Evolutionary conservation across 129 eudicot species (phyloP).

Genomic region (Sambucus nigra): DNA sequence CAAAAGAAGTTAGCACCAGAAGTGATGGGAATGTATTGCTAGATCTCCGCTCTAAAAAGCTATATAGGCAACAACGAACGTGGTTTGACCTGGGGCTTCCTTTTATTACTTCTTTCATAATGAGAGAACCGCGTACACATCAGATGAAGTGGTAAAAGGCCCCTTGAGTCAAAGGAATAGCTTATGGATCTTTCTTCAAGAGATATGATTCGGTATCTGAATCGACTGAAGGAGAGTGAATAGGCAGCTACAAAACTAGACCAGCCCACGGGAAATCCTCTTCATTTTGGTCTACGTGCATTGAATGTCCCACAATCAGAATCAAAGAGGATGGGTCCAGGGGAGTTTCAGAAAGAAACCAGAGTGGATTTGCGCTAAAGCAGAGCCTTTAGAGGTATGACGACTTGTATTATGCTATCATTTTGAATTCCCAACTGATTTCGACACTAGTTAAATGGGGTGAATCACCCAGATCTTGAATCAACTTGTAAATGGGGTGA

Average conservation of each 20-base stretch:
- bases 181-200: too few species aligned
- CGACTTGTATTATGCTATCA: neutral
- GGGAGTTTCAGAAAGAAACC: neutral
- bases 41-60: neutral
- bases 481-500: neutral
- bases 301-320: too few species aligned
- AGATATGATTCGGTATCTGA: too few species aligned
- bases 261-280: too few species aligned
- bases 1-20: neutral
- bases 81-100: neutral
- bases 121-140: neutral
- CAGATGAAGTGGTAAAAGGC: too few species aligned
- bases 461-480: slow-evolving; percentile 6
- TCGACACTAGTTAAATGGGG: slow-evolving; percentile 4
- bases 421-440: neutral
- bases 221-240: too few species aligned
- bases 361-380: slow-evolving; percentile 1
- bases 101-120: slow-evolving; percentile 1
- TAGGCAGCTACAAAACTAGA: too few species aligned
- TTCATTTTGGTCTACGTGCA: too few species aligned
- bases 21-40: neutral
- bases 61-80: too few species aligned
- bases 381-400: neutral
- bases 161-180: too few species aligned
- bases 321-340: too few species aligned